A percentile compares a stretch with the other conserved stretches of the same genome.
These are phyloP conservation scores for Trichoderma endophyticum DNA, from an alignment of 2,329 filamentous ascomycete genomes.

Conservation along the genomic window DNA sequence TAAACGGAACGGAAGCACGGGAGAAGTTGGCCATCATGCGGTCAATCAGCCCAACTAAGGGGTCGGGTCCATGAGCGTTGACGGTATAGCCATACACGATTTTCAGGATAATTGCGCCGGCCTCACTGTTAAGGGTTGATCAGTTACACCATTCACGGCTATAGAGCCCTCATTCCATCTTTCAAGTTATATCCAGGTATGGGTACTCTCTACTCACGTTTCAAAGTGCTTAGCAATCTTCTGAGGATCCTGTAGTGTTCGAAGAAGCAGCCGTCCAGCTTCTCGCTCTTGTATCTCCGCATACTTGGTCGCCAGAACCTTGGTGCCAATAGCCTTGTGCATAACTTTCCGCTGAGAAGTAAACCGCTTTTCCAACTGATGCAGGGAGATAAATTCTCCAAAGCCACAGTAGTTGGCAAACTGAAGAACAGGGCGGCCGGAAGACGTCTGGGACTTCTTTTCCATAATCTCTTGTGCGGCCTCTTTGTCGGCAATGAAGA, in stretches of 20 bases:
- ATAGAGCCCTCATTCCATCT: background rate
- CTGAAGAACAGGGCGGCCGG: background rate
- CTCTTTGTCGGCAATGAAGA: constrained; percentile 38
- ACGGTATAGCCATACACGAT: constrained; percentile 26
- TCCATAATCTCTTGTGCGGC: constrained; percentile 36
- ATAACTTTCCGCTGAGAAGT: background rate
- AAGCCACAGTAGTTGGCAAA: constrained; percentile 8
- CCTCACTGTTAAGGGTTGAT: constrained; percentile 20
- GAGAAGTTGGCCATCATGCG: constrained; percentile 25
- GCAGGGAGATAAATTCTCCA: background rate
- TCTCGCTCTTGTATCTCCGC: background rate
- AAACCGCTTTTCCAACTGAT: background rate
- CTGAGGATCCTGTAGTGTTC: background rate
- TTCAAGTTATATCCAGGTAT: background rate
- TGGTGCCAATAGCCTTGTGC: background rate
- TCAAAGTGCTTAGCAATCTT: background rate
- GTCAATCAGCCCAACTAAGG: constrained; percentile 24
- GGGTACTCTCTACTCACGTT: background rate
- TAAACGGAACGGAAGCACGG: constrained; percentile 22
- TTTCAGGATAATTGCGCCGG: constrained; percentile 21
- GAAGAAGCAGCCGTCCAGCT: background rate
- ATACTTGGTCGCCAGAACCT: background rate
- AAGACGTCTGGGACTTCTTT: constrained; percentile 31
- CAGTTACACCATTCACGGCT: background rate
- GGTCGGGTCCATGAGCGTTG: constrained; percentile 25